Evolutionary conservation across 129 eudicot genomes (phyloP), one percentile per base, ranked within the genome.

Genomic region (Centaurea solstitialis): DNA sequence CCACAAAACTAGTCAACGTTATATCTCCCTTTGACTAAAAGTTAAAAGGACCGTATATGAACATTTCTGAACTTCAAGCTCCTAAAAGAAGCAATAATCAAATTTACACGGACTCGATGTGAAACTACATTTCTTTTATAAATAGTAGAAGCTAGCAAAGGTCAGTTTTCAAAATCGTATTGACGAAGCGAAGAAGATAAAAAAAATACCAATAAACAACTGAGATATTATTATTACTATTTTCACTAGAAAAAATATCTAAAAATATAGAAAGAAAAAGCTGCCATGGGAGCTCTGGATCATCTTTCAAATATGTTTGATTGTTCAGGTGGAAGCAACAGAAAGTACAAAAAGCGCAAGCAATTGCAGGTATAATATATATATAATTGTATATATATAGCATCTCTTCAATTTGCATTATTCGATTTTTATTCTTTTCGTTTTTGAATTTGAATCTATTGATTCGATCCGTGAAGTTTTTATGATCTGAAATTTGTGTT

Each of bases 221-320:
- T 40, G 26, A 72, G 74, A 83, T 77, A 38, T 11, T 76, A 26
- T 11, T 76, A 26, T 26, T 26, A 69, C 41, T 11, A 3, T 40
- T 64, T 28, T 59, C 73, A 77, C 69, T 70, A 23, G 70, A 82
- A 61, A 61, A 77, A 26, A 77, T 77, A 82, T 82, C 86, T 82
- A 74, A 77, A 77, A 72, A 78, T 61, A 59, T 21, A 79, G 57
- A 39, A 30, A 71, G 26, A 21, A 15, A 20, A 53, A 77, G 74
- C 11, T 74, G 73, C 62, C 68, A 93, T 93, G 98, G 98, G 98
- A 68, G 97, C 87, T 82, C 73, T 93, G 59, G 98, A 91, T 83
- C 97, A 91, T 88, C 90, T 93, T 47, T 85, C 91, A 12, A 79
- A 89, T 74, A 84, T 87, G 35, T 93, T 91, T 75, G 93, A 93